phyloP scores from a whole-genome alignment of 192 early-diverging fungal species.

The Irineochytrium annulatum region DNA sequence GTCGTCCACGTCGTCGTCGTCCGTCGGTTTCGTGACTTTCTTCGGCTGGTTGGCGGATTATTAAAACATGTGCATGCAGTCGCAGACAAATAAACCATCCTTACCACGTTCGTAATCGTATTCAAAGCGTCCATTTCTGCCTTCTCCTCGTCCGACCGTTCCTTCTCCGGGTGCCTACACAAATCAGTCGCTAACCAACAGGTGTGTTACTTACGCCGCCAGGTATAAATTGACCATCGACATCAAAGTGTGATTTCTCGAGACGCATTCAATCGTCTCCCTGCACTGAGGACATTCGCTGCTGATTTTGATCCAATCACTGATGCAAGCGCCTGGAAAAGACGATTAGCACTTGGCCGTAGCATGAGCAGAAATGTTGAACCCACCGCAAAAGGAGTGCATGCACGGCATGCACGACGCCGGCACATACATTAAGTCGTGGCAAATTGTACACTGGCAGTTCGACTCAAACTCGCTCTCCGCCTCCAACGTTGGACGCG shows the following conservation, averaged over 20 bases:
- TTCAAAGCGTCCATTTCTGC: neutral
- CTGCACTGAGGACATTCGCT: too few species aligned
- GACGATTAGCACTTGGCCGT: too few species aligned
- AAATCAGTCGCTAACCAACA: neutral
- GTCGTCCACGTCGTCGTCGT: too few species aligned
- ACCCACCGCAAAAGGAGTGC: neutral
- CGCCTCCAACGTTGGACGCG: neutral
- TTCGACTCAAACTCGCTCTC: neutral
- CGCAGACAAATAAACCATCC: neutral
- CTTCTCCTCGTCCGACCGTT: neutral
- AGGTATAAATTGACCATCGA: neutral
- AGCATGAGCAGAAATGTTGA: too few species aligned
- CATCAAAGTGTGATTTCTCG: neutral
- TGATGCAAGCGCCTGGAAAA: too few species aligned
- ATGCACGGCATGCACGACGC: neutral
- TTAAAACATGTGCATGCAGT: too few species aligned
- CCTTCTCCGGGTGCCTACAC: neutral
- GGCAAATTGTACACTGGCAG: neutral
- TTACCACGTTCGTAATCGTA: neutral
- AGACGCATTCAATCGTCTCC: neutral
- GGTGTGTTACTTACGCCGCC: neutral
- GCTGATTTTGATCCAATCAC: too few species aligned
- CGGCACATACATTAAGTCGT: neutral
- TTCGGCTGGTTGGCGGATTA: too few species aligned
- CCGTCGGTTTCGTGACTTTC: too few species aligned